Percentiles rank a stretch among this genome's conserved stretches.
Conservation (phyloP, 371 early-diverging fungal species). For the Actinomucor elegans region DNA sequence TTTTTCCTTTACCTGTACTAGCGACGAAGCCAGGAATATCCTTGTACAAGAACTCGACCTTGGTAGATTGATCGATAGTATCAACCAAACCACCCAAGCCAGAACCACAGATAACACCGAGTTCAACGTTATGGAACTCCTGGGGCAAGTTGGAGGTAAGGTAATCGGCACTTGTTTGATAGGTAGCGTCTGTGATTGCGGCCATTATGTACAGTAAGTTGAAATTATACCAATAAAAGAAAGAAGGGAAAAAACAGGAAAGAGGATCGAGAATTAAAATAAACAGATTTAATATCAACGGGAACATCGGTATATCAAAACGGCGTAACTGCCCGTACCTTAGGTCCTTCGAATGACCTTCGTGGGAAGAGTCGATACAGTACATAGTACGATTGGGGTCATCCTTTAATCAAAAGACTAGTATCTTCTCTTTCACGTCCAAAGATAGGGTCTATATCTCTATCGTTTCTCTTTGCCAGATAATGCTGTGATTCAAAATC, state of each 20-base stretch:
- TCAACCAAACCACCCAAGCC: constrained; percentile 88
- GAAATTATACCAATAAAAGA: constrained; percentile 1
- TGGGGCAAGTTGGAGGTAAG: constrained; percentile 30
- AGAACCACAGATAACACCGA: constrained; percentile 92
- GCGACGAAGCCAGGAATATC: constrained; percentile 86
- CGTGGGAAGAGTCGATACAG: too few species aligned
- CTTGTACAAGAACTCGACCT: constrained; percentile 71
- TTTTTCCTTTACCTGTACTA: constrained; percentile 71
- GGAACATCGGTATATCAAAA: too few species aligned
- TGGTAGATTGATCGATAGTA: constrained; percentile 61
- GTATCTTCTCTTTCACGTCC: too few species aligned
- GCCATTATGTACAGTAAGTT: constrained; percentile 2
- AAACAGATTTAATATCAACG: too few species aligned
- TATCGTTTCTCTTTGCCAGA: too few species aligned
- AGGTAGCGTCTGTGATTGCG: constrained; percentile 30
- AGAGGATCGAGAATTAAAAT: too few species aligned
- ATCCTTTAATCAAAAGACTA: too few species aligned
- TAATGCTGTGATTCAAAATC: too few species aligned
- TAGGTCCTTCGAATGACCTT: too few species aligned
- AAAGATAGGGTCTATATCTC: too few species aligned
- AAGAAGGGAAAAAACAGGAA: constrained; percentile 1
- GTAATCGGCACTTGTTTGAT: constrained; percentile 24
- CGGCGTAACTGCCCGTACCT: too few species aligned
- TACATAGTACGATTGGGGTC: too few species aligned
- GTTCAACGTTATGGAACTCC: constrained; percentile 42